Evolutionary conservation across 139 green algal species (phyloP).

Genomic region (Chlorella sorokiniana): DNA sequence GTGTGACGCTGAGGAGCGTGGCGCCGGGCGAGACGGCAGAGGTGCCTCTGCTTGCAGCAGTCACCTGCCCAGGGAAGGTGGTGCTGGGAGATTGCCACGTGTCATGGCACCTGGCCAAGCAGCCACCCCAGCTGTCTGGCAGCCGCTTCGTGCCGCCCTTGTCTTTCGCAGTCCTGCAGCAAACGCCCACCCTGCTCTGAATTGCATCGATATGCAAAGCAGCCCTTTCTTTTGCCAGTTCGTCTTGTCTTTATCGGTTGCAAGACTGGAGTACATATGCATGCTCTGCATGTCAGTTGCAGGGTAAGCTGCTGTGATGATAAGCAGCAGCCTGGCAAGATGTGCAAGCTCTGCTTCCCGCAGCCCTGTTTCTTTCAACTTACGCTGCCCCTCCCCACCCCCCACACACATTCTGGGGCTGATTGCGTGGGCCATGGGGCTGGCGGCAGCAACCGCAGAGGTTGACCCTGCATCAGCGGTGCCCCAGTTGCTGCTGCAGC

Average conservation of each 20-base stretch:
- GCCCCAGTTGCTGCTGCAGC: constrained; percentile 75
- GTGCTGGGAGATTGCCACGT: constrained; percentile 13
- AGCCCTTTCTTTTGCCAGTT: too few species aligned
- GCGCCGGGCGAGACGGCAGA: constrained; percentile 31
- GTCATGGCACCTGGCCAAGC: constrained; percentile 10
- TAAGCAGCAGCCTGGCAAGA: not conserved
- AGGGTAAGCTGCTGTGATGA: not conserved
- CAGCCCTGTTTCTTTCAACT: too few species aligned
- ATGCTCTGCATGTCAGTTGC: too few species aligned
- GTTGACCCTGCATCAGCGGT: too few species aligned
- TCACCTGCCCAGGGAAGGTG: constrained; percentile 44
- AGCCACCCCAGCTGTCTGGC: not conserved
- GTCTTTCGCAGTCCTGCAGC: not conserved
- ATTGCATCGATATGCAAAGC: not conserved
- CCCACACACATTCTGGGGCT: too few species aligned
- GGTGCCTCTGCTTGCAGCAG: constrained; percentile 49
- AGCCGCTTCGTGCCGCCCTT: constrained; percentile 1
- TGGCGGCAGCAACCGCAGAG: too few species aligned
- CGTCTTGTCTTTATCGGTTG: too few species aligned
- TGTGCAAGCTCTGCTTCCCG: too few species aligned
- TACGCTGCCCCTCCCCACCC: too few species aligned
- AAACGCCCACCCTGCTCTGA: not conserved
- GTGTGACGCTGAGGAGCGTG: constrained; percentile 35
- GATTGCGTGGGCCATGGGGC: too few species aligned
- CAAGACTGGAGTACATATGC: too few species aligned